phyloP scores from a whole-genome alignment of 768 basidiomycete genomes.

The Boletus rubescentipes region DNA sequence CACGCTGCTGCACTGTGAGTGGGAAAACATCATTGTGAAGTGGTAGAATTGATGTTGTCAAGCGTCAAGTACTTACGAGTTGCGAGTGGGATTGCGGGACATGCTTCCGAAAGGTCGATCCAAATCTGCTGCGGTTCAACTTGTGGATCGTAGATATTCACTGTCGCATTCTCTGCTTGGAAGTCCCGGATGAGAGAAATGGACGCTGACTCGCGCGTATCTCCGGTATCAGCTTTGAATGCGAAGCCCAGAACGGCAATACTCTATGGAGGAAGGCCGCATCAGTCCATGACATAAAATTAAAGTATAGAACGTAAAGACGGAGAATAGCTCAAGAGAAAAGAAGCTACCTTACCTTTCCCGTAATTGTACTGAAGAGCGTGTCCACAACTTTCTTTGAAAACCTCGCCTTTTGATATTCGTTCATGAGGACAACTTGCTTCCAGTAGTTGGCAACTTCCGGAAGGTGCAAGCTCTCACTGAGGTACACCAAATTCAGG shows the following conservation, averaged over 20 bases:
- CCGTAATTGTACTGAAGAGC: constrained; percentile 97
- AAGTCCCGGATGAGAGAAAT: constrained; percentile 95
- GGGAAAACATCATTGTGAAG: neutral
- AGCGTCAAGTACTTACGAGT: constrained; percentile 49
- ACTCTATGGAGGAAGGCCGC: constrained; percentile 47
- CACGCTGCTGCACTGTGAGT: constrained; percentile 77
- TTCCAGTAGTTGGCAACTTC: constrained; percentile 98
- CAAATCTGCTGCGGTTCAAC: constrained; percentile 87
- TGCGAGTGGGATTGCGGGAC: constrained; percentile 61
- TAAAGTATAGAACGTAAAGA: neutral
- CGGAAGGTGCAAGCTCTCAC: constrained; percentile 90
- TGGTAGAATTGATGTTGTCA: neutral
- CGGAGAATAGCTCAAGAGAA: neutral
- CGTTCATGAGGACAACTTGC: constrained; percentile 97
- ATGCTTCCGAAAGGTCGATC: constrained; percentile 69
- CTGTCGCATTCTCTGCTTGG: constrained; percentile 79
- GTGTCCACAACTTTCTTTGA: constrained; percentile 95
- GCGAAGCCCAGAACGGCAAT: constrained; percentile 98
- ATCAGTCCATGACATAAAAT: constrained; percentile 11
- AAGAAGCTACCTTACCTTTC: constrained; percentile 57
- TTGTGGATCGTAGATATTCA: constrained; percentile 92
- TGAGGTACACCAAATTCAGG: constrained; percentile 96
- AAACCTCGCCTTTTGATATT: constrained; percentile 96
- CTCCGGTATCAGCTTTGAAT: constrained; percentile 99
- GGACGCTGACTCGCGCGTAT: constrained; percentile 96